phyloP scores from a whole-genome alignment of 768 basidiomycete species.

The Leccinum incarnatum region DNA sequence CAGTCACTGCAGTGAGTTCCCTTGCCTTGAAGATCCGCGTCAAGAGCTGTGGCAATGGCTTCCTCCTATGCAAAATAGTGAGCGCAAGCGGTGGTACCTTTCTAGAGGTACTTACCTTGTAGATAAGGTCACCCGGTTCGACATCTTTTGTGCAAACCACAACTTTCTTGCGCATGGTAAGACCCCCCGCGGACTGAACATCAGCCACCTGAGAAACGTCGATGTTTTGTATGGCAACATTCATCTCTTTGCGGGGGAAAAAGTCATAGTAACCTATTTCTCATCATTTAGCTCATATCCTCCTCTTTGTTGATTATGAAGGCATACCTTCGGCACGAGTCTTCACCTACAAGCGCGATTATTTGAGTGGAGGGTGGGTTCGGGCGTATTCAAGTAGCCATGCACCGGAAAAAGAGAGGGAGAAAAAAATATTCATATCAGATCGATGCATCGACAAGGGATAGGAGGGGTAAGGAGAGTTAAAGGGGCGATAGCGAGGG shows the following conservation, averaged over 20 bases:
- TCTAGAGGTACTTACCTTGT: constrained; percentile 48
- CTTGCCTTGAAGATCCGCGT: constrained; percentile 64
- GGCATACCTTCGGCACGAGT: constrained; percentile 73
- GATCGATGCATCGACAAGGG: constrained; percentile 38
- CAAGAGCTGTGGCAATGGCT: constrained; percentile 69
- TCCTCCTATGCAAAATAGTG: constrained; percentile 51
- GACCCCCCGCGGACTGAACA: constrained; percentile 8
- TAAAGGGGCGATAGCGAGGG: constrained; percentile 16
- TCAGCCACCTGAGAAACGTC: constrained; percentile 22
- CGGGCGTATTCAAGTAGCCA: constrained; percentile 16
- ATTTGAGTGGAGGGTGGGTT: constrained; percentile 11
- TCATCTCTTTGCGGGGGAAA: constrained; percentile 73
- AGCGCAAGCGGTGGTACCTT: constrained; percentile 1
- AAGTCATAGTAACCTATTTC: constrained; percentile 66
- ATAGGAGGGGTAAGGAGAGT: constrained; percentile 20
- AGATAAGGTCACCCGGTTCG: constrained; percentile 69
- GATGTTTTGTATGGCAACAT: constrained; percentile 56
- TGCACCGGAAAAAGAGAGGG: constrained; percentile 17
- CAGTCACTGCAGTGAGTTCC: constrained; percentile 76
- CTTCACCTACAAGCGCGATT: constrained; percentile 49
- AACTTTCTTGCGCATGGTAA: constrained; percentile 43
- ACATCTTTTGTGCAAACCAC: constrained; percentile 68
- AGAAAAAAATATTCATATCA: constrained; percentile 56
- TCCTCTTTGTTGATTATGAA: constrained; percentile 8
- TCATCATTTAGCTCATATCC: constrained; percentile 17